Evolutionary conservation across 2,329 filamentous ascomycete genomes (phyloP).

Genomic region (Tolypocladium ophioglossoides): DNA sequence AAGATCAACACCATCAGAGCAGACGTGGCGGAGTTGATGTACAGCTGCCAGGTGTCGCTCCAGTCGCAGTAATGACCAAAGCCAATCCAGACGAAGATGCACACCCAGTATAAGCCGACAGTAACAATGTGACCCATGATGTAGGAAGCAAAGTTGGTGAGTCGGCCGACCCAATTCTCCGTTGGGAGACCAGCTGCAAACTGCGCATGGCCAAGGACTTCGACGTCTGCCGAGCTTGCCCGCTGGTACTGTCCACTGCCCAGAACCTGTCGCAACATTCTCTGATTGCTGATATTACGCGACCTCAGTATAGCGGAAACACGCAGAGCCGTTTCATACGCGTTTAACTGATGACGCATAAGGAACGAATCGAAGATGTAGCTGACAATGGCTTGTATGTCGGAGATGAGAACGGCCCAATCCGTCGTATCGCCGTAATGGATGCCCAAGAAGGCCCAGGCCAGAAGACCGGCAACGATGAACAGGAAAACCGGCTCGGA

Average conservation of each 20-base stretch:
- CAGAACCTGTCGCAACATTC: conserved; percentile 15
- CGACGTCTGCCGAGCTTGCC: conserved; percentile 8
- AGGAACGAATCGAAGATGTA: conserved; percentile 27
- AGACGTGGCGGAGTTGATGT: conserved; percentile 33
- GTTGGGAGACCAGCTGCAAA: conserved; percentile 4
- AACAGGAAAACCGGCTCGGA: conserved; percentile 13
- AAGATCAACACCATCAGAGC: conserved; percentile 26
- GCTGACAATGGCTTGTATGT: conserved; percentile 23
- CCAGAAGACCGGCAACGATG: conserved; percentile 17
- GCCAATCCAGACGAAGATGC: conserved; percentile 23
- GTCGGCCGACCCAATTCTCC: conserved; percentile 19
- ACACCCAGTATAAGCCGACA: conserved; percentile 21
- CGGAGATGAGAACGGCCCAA: conserved; percentile 25
- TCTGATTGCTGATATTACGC: conserved; percentile 18
- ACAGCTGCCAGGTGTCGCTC: conserved; percentile 26
- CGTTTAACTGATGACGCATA: conserved; percentile 26
- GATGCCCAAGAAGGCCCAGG: conserved; percentile 20
- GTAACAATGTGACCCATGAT: conserved; percentile 19
- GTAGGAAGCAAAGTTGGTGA: conserved; percentile 13
- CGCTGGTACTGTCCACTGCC: conserved; percentile 7
- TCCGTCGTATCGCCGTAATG: conserved; percentile 19
- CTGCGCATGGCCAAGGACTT: conserved; percentile 13
- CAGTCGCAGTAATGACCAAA: conserved; percentile 18
- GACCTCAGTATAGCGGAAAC: conserved; percentile 21
- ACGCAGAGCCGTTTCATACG: conserved; percentile 14